Percentiles rank a stretch among this genome's conserved stretches.
Conservation (phyloP, 2,329 filamentous ascomycete species). For the Bipolaris oryzae region DNA sequence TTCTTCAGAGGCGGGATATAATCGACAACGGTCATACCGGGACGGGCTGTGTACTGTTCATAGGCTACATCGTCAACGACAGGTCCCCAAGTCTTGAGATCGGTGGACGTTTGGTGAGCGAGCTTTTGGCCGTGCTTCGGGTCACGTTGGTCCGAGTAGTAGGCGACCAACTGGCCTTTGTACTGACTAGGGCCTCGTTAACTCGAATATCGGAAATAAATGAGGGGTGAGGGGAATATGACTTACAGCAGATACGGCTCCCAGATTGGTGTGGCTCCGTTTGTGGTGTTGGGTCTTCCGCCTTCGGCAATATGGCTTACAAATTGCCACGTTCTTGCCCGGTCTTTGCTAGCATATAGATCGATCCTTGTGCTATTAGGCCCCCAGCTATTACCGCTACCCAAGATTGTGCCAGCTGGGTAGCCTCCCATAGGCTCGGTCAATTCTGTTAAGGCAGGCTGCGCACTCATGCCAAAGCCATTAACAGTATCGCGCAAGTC, state of each 20-base stretch:
- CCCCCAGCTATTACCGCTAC: slow-evolving; percentile 56
- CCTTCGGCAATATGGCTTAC: slow-evolving; percentile 31
- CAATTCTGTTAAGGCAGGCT: slow-evolving; percentile 23
- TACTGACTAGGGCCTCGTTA: slow-evolving; percentile 17
- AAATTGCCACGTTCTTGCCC: slow-evolving; percentile 29
- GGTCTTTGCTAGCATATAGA: slow-evolving; percentile 30
- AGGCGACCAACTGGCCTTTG: slow-evolving; percentile 25
- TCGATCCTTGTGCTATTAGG: slow-evolving; percentile 51
- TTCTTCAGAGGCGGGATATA: slow-evolving; percentile 27
- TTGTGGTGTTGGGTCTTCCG: slow-evolving; percentile 9
- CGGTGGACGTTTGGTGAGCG: slow-evolving; percentile 26
- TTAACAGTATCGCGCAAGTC: slow-evolving; percentile 67
- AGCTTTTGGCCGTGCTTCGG: slow-evolving; percentile 34
- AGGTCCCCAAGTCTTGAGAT: slow-evolving; percentile 32
- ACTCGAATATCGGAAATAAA: neutral
- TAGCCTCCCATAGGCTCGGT: slow-evolving; percentile 24
- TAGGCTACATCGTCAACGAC: slow-evolving; percentile 31
- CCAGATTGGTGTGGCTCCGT: slow-evolving; percentile 32
- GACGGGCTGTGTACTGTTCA: slow-evolving; percentile 25
- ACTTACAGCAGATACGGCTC: slow-evolving; percentile 31
- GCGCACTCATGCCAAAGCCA: slow-evolving; percentile 65
- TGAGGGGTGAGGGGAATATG: neutral
- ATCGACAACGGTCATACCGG: slow-evolving; percentile 31
- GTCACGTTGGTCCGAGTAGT: slow-evolving; percentile 38
- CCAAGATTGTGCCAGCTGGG: slow-evolving; percentile 29